Percentiles rank a stretch among this genome's conserved stretches.
Conservation (phyloP, 495 filamentous ascomycete species). For the Aspergillus saccharolyticus region DNA sequence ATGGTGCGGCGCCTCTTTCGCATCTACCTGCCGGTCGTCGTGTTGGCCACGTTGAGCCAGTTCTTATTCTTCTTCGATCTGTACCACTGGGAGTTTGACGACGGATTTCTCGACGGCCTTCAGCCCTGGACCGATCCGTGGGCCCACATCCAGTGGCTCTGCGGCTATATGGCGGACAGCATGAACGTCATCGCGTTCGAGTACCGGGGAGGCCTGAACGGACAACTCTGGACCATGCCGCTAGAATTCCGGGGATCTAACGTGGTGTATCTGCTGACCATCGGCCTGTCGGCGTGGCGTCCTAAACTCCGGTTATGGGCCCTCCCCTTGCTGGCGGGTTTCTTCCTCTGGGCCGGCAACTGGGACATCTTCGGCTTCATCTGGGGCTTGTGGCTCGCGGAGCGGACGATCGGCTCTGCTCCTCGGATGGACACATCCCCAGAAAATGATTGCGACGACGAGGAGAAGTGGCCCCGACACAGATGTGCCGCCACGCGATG, state of each 20-base stretch:
- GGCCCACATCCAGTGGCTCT: slow-evolving; percentile 18
- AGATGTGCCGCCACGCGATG: not conserved
- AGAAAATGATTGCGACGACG: not conserved
- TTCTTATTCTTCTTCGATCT: slow-evolving; percentile 34
- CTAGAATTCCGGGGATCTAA: slow-evolving; percentile 36
- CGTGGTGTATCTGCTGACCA: slow-evolving; percentile 31
- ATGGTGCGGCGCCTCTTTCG: slow-evolving; percentile 51
- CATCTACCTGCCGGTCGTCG: slow-evolving; percentile 50
- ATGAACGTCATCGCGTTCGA: slow-evolving; percentile 25
- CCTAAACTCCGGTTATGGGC: slow-evolving; percentile 28
- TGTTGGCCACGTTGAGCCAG: slow-evolving; percentile 41
- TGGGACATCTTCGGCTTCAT: slow-evolving; percentile 46
- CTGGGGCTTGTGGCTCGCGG: slow-evolving; percentile 39
- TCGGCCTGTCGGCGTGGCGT: slow-evolving; percentile 32
- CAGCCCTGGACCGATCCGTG: slow-evolving; percentile 22
- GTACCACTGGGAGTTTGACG: slow-evolving; percentile 14
- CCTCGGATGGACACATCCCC: too few relatives aligned
- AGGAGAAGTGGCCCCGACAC: not conserved
- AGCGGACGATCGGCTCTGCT: slow-evolving; percentile 6
- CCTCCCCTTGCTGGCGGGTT: slow-evolving; percentile 25
- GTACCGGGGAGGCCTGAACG: slow-evolving; percentile 19
- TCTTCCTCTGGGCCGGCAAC: slow-evolving; percentile 32
- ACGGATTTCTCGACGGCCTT: slow-evolving; percentile 11
- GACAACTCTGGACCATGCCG: slow-evolving; percentile 49
- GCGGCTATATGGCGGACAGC: slow-evolving; percentile 33